These are phyloP conservation scores for Phytophthora tentaculata DNA, from an alignment of 352 stramenopile genomes.

Conservation along the genomic window DNA sequence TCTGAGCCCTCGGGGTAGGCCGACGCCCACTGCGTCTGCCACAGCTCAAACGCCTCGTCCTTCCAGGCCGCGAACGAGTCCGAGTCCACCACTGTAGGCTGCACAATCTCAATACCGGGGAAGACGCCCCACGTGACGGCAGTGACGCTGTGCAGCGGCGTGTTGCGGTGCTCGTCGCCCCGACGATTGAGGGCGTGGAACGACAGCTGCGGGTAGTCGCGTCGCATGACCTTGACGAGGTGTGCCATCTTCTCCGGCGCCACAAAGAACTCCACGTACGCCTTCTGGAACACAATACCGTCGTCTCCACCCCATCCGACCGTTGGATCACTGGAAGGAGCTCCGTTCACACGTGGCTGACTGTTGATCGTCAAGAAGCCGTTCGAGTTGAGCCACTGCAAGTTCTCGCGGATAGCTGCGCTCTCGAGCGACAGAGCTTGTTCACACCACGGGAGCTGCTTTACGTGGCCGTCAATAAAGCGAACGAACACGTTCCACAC, in stretches of 20 bases:
- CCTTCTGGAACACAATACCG: slow-evolving; percentile 98
- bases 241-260: slow-evolving; percentile 81
- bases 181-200: slow-evolving; percentile 78
- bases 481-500: slow-evolving; percentile 96
- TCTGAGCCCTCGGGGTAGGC: slow-evolving; percentile 92
- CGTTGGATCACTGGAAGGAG: slow-evolving; percentile 82
- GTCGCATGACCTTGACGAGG: slow-evolving; percentile 58
- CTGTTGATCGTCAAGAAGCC: slow-evolving; percentile 98
- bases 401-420: slow-evolving; percentile 78
- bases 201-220: slow-evolving; percentile 77
- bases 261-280: slow-evolving; percentile 98
- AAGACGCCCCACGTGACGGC: slow-evolving; percentile 99
- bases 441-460: slow-evolving; percentile 97
- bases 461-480: slow-evolving; percentile 79
- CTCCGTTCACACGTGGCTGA: slow-evolving; percentile 91
- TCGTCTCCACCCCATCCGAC: slow-evolving; percentile 96
- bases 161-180: slow-evolving; percentile 80
- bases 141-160: slow-evolving; percentile 87
- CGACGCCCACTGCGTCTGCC: slow-evolving; percentile 97
- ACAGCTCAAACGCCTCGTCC: slow-evolving; percentile 98
- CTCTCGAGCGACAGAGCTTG: slow-evolving; percentile 94
- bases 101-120: slow-evolving; percentile 93
- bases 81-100: slow-evolving; percentile 97
- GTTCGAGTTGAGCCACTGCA: slow-evolving; percentile 86
- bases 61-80: slow-evolving; percentile 95